These are phyloP conservation scores for Rhodofomes roseus DNA, from an alignment of 1,284 basidiomycete species.

Conservation along the genomic window DNA sequence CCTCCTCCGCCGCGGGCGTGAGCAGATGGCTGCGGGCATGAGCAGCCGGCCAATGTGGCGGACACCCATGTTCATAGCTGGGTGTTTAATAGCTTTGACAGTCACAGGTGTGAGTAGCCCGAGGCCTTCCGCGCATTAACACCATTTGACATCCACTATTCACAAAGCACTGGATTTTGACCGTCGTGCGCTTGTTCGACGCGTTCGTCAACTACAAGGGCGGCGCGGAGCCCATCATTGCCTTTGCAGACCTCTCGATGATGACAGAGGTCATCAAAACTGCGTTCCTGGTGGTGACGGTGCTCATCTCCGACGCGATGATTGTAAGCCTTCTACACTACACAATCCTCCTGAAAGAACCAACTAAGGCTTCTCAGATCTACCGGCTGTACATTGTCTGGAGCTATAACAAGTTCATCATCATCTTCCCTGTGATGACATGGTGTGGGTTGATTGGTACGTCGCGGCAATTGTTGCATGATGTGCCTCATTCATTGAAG, in stretches of 20 bases:
- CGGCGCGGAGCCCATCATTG: slow-evolving; percentile 4
- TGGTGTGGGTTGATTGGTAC: slow-evolving; percentile 7
- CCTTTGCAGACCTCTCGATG: slow-evolving; percentile 3
- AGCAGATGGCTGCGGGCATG: not conserved
- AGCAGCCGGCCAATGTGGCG: slow-evolving; percentile 3
- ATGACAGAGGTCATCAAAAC: slow-evolving; percentile 5
- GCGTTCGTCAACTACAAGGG: slow-evolving; percentile 6
- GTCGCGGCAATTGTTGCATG: not conserved
- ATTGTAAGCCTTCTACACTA: not conserved
- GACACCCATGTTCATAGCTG: slow-evolving; percentile 6
- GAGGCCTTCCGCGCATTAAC: not conserved
- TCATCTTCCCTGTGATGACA: slow-evolving; percentile 5
- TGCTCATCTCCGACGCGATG: slow-evolving; percentile 3
- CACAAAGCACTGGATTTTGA: slow-evolving; percentile 6
- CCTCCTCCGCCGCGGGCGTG: not conserved
- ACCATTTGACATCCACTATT: not conserved
- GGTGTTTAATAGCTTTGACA: not conserved
- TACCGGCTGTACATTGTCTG: slow-evolving; percentile 7
- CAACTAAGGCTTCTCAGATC: not conserved
- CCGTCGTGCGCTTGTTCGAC: slow-evolving; percentile 3
- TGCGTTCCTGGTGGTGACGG: slow-evolving; percentile 2
- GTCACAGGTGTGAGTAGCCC: slow-evolving; percentile 1
- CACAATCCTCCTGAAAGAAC: not conserved
- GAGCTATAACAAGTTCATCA: slow-evolving; percentile 5
- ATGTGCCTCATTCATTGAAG: not conserved